These are phyloP conservation scores for Coemansia sp. DNA, from an alignment of 192 early-diverging fungal genomes.

Conservation along the genomic window DNA sequence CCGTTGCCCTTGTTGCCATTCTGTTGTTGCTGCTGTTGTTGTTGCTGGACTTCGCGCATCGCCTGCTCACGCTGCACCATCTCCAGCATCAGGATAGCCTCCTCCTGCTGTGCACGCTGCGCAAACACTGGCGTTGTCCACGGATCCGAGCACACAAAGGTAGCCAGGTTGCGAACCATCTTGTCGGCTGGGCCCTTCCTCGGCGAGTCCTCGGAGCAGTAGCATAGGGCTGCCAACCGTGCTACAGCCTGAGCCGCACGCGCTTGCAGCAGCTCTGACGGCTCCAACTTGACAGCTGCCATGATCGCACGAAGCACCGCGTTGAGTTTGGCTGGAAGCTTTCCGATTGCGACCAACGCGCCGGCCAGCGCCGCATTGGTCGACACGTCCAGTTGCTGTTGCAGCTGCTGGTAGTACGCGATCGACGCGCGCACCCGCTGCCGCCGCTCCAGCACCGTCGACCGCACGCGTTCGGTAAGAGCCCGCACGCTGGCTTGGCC, in stretches of 20 bases:
- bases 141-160: slow-evolving; percentile 82
- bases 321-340: slow-evolving; percentile 79
- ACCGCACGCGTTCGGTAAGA: neutral
- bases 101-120: slow-evolving; percentile 31
- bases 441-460: slow-evolving; percentile 57
- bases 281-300: slow-evolving; percentile 75
- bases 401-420: slow-evolving; percentile 64
- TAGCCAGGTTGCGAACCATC: slow-evolving; percentile 82
- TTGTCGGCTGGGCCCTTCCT: slow-evolving; percentile 70
- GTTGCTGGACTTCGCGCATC: slow-evolving; percentile 4
- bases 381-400: slow-evolving; percentile 64
- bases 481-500: slow-evolving; percentile 21
- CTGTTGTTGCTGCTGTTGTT: neutral
- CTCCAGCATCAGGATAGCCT: slow-evolving; percentile 45
- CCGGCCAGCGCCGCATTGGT: slow-evolving; percentile 67
- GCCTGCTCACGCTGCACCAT: slow-evolving; percentile 45
- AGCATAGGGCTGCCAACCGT: slow-evolving; percentile 42
- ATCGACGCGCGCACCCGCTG: slow-evolving; percentile 64
- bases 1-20: neutral
- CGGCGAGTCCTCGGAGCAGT: slow-evolving; percentile 6
- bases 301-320: slow-evolving; percentile 84
- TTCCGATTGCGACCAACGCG: slow-evolving; percentile 75
- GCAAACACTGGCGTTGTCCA: slow-evolving; percentile 64
- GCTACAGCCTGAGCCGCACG: slow-evolving; percentile 59
- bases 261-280: slow-evolving; percentile 56